phyloP scores from a whole-genome alignment of 257 asterid genomes.

The Parsonsia alboflavescens region DNA sequence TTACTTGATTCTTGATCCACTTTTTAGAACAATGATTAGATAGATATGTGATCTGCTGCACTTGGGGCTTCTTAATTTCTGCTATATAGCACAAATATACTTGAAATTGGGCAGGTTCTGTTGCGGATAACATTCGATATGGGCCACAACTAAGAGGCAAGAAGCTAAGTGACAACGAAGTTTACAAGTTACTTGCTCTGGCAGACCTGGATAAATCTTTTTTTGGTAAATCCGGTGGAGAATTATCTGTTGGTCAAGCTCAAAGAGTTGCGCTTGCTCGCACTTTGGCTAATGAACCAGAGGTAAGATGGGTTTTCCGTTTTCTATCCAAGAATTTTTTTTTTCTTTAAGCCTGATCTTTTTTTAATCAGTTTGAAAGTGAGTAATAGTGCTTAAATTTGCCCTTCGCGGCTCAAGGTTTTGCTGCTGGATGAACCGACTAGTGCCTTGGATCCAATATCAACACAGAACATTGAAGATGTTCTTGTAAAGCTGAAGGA shows the following conservation, averaged over 20 bases:
- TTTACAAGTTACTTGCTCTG: constrained; percentile 52
- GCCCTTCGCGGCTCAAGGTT: constrained; percentile 28
- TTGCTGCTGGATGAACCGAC: constrained; percentile 76
- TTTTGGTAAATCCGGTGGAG: constrained; percentile 51
- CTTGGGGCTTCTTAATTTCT: constrained; percentile 2
- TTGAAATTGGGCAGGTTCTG: constrained; percentile 40
- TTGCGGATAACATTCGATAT: constrained; percentile 67
- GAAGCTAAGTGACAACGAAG: constrained; percentile 50
- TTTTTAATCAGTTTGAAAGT: neutral
- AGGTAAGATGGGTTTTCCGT: constrained; percentile 29
- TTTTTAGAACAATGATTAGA: too few species aligned
- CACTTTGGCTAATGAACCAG: constrained; percentile 74
- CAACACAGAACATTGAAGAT: constrained; percentile 68
- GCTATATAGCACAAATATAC: neutral
- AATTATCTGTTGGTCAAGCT: constrained; percentile 79
- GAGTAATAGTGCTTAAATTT: neutral
- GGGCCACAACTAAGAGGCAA: constrained; percentile 64
- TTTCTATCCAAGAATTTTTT: neutral
- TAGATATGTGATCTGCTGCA: neutral
- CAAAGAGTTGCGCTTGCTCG: constrained; percentile 88
- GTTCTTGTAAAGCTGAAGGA: constrained; percentile 54
- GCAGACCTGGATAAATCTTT: constrained; percentile 69
- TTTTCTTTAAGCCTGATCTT: neutral
- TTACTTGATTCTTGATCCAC: neutral
- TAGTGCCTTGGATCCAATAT: constrained; percentile 72